phyloP scores from a whole-genome alignment of 768 basidiomycete species.

The Russula lepida region DNA sequence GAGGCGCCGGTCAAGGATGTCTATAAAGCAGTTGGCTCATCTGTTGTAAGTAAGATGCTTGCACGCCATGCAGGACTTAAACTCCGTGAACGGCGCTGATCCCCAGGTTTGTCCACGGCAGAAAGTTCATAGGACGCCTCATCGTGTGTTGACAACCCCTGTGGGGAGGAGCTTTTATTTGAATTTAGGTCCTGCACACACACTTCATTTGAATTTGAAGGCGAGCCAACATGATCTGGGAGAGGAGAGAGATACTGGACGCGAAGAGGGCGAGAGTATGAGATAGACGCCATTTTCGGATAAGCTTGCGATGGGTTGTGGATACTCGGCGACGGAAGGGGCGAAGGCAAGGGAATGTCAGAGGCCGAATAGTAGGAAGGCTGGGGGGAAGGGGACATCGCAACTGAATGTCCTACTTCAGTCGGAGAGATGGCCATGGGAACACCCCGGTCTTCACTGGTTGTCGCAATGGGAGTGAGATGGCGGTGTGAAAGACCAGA shows the following conservation, averaged over 20 bases:
- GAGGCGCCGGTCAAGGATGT: neutral
- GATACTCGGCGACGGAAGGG: slow-evolving; percentile 36
- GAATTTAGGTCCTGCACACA: slow-evolving; percentile 26
- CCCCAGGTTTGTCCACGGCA: slow-evolving; percentile 6
- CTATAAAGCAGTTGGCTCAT: slow-evolving; percentile 9
- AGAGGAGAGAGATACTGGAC: slow-evolving; percentile 31
- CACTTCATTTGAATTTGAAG: slow-evolving; percentile 34
- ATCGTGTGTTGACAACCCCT: slow-evolving; percentile 8
- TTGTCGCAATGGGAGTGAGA: neutral
- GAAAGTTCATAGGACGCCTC: slow-evolving; percentile 17
- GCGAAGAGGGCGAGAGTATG: slow-evolving; percentile 19
- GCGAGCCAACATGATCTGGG: slow-evolving; percentile 34
- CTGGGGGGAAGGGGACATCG: slow-evolving; percentile 4
- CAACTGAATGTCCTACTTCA: slow-evolving; percentile 22
- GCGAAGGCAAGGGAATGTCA: slow-evolving; percentile 47
- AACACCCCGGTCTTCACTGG: neutral
- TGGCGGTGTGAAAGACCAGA: neutral
- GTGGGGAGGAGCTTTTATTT: neutral
- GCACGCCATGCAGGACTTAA: slow-evolving; percentile 13
- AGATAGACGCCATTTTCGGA: slow-evolving; percentile 17
- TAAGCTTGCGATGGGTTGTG: slow-evolving; percentile 26
- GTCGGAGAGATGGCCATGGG: slow-evolving; percentile 14
- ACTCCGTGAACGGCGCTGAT: neutral
- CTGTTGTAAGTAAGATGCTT: slow-evolving; percentile 16
- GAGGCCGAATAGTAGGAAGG: slow-evolving; percentile 53